Evolutionary conservation across 179 eudicot species (phyloP).

Genomic region (Kewa caespitosa): DNA sequence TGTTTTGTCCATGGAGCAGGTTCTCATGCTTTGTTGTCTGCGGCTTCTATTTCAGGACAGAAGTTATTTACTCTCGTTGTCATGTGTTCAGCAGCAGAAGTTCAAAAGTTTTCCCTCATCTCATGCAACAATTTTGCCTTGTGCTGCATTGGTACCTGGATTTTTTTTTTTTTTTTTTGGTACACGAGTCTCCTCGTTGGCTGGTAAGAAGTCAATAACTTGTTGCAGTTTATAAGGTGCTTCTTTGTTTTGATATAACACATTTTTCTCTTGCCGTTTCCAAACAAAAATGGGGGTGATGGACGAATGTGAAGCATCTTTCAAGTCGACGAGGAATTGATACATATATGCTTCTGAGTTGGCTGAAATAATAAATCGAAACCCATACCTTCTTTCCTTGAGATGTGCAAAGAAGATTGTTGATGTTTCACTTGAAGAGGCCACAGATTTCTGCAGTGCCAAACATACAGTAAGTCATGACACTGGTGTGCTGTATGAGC

Average conservation of each 20-base stretch:
- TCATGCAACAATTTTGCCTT: constrained; percentile 77
- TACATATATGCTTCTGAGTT: constrained; percentile 73
- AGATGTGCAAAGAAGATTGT: constrained; percentile 62
- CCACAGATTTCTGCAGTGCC: constrained; percentile 68
- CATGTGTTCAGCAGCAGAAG: background rate
- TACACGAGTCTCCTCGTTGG: constrained; percentile 99
- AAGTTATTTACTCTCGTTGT: background rate
- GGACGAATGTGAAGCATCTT: constrained; percentile 83
- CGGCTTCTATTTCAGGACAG: constrained; percentile 3
- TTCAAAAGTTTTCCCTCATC: constrained; percentile 10
- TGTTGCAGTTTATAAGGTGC: background rate
- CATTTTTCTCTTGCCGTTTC: constrained; percentile 22
- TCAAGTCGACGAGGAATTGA: constrained; percentile 98
- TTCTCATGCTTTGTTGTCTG: no score
- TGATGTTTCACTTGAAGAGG: constrained; percentile 55
- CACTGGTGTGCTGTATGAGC: no score
- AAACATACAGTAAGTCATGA: constrained; percentile 15
- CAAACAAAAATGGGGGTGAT: constrained; percentile 96
- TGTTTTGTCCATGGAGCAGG: no score
- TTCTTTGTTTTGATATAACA: background rate
- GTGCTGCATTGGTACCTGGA: constrained; percentile 83
- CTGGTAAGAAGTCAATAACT: constrained; percentile 51
- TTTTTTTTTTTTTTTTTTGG: constrained; percentile 84
- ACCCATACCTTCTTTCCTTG: constrained; percentile 64
- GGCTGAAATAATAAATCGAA: constrained; percentile 76